phyloP scores from a whole-genome alignment of 2,329 filamentous ascomycete genomes.

The Allantophomopsis lycopodina region DNA sequence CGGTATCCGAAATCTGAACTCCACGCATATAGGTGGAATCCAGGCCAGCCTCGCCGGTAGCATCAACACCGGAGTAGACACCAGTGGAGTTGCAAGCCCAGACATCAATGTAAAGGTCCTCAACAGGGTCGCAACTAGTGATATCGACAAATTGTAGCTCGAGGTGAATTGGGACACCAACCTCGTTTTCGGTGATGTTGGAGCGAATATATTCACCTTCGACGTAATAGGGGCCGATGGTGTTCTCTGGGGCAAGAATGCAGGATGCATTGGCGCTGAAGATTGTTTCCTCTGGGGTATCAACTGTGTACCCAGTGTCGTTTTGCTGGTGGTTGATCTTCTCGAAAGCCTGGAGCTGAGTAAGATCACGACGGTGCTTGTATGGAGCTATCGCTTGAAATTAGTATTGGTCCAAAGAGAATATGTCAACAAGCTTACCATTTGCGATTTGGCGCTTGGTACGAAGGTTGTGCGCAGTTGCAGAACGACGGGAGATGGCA shows the following conservation, averaged over 20 bases:
- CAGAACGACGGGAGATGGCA: no score
- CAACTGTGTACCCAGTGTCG: no score
- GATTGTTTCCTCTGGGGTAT: slow-evolving; percentile 9
- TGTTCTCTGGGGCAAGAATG: slow-evolving; percentile 35
- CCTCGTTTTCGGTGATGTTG: slow-evolving; percentile 21
- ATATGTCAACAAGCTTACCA: no score
- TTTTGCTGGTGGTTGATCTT: no score
- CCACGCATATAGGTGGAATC: slow-evolving; percentile 22
- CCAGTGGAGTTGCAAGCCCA: slow-evolving; percentile 26
- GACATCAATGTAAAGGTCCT: slow-evolving; percentile 21
- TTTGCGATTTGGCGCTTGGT: no score
- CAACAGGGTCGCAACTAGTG: slow-evolving; percentile 24
- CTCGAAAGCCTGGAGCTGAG: no score
- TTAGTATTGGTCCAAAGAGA: no score
- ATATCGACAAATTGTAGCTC: slow-evolving; percentile 25
- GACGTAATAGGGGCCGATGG: slow-evolving; percentile 37
- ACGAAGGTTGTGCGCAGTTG: no score
- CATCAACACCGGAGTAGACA: slow-evolving; percentile 21
- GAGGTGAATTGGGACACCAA: slow-evolving; percentile 20
- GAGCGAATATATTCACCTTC: slow-evolving; percentile 22
- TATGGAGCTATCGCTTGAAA: no score
- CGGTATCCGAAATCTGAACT: slow-evolving; percentile 23
- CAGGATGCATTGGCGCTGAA: slow-evolving; percentile 31
- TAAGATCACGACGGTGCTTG: no score
- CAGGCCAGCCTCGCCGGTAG: slow-evolving; percentile 4